A percentile compares a stretch with the other conserved stretches of the same genome.
These are phyloP conservation scores for Xylaria cubensis DNA, from an alignment of 495 filamentous ascomycete genomes.

Conservation along the genomic window DNA sequence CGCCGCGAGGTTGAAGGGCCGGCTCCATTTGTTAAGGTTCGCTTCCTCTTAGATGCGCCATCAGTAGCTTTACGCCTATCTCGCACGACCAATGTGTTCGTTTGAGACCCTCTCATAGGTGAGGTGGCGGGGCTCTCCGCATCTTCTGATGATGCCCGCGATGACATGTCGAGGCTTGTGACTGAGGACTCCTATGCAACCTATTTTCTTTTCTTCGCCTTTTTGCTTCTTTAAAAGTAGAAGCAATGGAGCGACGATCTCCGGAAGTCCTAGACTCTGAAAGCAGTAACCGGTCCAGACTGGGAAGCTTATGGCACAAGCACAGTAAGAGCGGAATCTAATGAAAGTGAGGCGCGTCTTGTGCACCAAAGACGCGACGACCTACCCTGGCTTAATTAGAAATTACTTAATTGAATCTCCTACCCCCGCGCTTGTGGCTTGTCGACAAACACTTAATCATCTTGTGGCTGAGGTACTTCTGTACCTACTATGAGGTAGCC, in stretches of 20 bases:
- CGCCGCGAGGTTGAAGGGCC: constrained; percentile 45
- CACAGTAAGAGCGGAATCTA: not conserved
- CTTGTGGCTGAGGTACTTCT: constrained; percentile 2
- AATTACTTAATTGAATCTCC: not conserved
- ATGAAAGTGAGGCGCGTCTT: constrained; percentile 20
- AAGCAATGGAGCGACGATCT: not conserved
- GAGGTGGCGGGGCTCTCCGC: constrained; percentile 29
- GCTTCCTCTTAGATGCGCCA: constrained; percentile 57
- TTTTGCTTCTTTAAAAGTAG: not conserved
- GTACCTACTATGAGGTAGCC: not conserved
- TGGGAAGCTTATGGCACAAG: not conserved
- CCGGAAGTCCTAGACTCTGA: not conserved
- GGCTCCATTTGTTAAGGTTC: constrained; percentile 55
- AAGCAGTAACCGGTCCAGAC: not conserved
- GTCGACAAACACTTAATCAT: not conserved
- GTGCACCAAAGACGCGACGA: constrained; percentile 31
- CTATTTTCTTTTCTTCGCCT: not conserved
- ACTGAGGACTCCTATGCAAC: too few species aligned
- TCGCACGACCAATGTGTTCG: constrained; percentile 37
- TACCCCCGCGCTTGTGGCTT: constrained; percentile 8
- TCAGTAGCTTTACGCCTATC: constrained; percentile 44
- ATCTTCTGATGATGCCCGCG: constrained; percentile 32
- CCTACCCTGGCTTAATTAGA: constrained; percentile 1
- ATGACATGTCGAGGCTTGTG: constrained; percentile 33
- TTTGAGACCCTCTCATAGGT: constrained; percentile 26